phyloP scores from a whole-genome alignment of 2,329 filamentous ascomycete species.

The Aspergillus piperis region DNA sequence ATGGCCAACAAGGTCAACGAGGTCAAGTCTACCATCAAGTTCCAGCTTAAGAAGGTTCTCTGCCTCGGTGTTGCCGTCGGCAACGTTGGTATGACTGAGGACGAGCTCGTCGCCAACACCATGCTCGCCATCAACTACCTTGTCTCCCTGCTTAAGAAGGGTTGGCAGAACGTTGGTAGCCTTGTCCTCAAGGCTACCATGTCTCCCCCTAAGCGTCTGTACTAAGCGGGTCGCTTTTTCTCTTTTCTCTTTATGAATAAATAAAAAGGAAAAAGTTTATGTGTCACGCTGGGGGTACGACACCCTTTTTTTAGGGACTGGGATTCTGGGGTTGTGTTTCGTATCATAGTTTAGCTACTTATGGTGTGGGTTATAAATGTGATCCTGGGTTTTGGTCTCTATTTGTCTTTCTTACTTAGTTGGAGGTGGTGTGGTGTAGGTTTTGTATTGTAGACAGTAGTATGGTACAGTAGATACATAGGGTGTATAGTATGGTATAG shows the following conservation, averaged over 20 bases:
- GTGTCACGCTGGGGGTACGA: constrained; percentile 24
- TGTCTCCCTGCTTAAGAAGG: constrained; percentile 99
- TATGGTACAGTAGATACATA: background rate
- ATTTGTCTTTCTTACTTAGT: background rate
- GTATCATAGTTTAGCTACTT: constrained; percentile 23
- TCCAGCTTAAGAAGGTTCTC: constrained; percentile 99
- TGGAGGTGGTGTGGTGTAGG: background rate
- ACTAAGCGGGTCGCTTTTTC: constrained; percentile 62
- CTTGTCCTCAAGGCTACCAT: constrained; percentile 99
- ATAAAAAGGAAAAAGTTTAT: constrained; percentile 21
- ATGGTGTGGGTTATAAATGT: constrained; percentile 27
- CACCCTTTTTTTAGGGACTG: constrained; percentile 21
- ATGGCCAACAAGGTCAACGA: constrained; percentile 94
- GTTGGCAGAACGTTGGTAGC: constrained; percentile 99
- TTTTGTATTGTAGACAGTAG: background rate
- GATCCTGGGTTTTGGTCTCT: constrained; percentile 35
- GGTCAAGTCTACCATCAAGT: constrained; percentile 99
- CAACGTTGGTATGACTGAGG: constrained; percentile 95
- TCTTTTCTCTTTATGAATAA: background rate
- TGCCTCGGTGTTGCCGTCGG: constrained; percentile 99
- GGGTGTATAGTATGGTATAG: constrained; percentile 6
- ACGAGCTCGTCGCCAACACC: constrained; percentile 96
- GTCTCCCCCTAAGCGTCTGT: constrained; percentile 96
- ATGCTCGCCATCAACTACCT: constrained; percentile 99
- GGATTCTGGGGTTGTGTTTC: constrained; percentile 31